Conservation (phyloP, 495 filamentous ascomycete genomes). For the Pyrenula massariospora region DNA sequence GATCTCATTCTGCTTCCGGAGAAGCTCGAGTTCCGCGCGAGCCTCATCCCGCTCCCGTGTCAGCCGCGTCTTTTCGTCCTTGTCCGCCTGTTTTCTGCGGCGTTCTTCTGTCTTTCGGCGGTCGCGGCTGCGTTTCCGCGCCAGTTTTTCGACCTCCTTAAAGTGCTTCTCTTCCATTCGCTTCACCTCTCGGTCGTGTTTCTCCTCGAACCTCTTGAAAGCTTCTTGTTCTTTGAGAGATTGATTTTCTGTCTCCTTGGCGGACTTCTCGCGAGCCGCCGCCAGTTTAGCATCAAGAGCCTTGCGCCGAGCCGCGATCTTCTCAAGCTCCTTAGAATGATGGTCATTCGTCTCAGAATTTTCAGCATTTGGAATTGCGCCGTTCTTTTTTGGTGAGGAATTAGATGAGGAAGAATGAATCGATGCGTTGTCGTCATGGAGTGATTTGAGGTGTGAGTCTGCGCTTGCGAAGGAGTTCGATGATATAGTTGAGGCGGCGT, state of each 20-base stretch:
- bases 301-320: conserved; percentile 57
- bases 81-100: conserved; percentile 44
- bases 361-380: conserved; percentile 2
- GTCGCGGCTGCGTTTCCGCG: conserved; percentile 23
- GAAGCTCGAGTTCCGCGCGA: conserved; percentile 39
- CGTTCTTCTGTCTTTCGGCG: conserved; percentile 29
- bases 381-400: neutral
- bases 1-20: conserved; percentile 49
- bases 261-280: conserved; percentile 27
- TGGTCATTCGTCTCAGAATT: conserved; percentile 3
- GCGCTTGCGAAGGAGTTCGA: neutral
- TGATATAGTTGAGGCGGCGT: conserved; percentile 4
- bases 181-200: conserved; percentile 44
- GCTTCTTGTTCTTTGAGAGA: conserved; percentile 33
- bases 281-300: conserved; percentile 61
- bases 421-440: conserved; percentile 1
- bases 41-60: conserved; percentile 45
- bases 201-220: conserved; percentile 41
- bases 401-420: conserved; percentile 1
- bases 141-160: conserved; percentile 20
- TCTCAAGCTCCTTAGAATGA: conserved; percentile 60
- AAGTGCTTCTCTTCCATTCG: conserved; percentile 46
- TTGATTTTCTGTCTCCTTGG: conserved; percentile 23
- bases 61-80: conserved; percentile 42
- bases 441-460: neutral